A percentile compares a stretch with the other conserved stretches of the same genome.
Conservation (phyloP, 345 rosid species). For the Microcos paniculata region DNA sequence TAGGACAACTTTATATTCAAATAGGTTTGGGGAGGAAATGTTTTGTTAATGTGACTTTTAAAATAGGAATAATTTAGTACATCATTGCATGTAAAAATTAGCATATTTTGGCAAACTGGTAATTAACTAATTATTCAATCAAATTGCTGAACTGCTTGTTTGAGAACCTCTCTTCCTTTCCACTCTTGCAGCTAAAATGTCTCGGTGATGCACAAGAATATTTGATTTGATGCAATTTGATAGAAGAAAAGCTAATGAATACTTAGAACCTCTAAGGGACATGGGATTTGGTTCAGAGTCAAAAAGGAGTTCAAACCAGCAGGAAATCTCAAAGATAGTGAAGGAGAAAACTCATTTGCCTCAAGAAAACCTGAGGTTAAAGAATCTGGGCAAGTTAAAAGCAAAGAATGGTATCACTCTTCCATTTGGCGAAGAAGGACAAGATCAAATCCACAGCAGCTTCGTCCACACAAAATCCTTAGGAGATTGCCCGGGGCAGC, state of each 20-base stretch:
- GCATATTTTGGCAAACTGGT: neutral
- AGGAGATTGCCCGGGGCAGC: slow-evolving; percentile 25
- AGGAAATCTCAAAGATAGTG: slow-evolving; percentile 29
- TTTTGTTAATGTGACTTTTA: neutral
- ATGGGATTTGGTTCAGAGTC: slow-evolving; percentile 37
- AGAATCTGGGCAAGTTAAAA: slow-evolving; percentile 36
- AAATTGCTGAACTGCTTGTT: neutral
- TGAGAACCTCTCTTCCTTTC: neutral
- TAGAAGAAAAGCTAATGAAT: slow-evolving; percentile 22
- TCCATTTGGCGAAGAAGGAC: slow-evolving; percentile 19
- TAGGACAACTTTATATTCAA: neutral
- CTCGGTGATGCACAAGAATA: slow-evolving; percentile 13
- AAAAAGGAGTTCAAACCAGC: slow-evolving; percentile 37
- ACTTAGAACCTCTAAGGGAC: slow-evolving; percentile 13
- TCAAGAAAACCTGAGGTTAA: slow-evolving; percentile 26
- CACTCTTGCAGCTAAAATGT: slow-evolving; percentile 17
- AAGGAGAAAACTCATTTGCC: slow-evolving; percentile 34
- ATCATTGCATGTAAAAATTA: neutral
- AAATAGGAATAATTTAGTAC: neutral
- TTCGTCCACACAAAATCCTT: slow-evolving; percentile 29
- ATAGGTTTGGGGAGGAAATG: neutral
- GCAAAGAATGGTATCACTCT: slow-evolving; percentile 21
- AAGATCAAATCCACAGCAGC: slow-evolving; percentile 22
- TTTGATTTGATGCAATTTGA: slow-evolving; percentile 22
- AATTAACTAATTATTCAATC: slow-evolving; percentile 5